Conservation (phyloP, 2,329 filamentous ascomycete genomes). For the Paecilomyces dactylethromorphus region DNA sequence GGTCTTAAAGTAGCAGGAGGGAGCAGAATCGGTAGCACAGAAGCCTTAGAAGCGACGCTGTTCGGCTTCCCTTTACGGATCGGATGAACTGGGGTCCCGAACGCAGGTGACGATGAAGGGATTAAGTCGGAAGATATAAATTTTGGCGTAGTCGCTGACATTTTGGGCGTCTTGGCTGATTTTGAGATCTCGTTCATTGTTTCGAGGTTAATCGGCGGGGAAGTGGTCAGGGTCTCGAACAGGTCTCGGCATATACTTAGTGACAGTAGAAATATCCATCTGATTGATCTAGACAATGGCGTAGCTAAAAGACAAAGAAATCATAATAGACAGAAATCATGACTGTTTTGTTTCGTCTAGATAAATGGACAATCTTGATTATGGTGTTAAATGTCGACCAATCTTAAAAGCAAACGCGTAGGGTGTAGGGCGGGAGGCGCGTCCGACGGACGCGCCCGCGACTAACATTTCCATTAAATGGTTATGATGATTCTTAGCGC, state of each 20-base stretch:
- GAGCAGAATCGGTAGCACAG: conserved; percentile 81
- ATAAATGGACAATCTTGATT: background rate
- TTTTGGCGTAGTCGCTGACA: conserved; percentile 8
- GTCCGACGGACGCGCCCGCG: conserved; percentile 13
- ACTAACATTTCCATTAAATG: conserved; percentile 5
- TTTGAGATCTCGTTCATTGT: conserved; percentile 18
- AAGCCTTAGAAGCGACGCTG: conserved; percentile 48
- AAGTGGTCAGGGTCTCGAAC: background rate
- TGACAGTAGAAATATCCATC: background rate
- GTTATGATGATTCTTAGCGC: conserved; percentile 3
- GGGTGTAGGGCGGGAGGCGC: conserved; percentile 6
- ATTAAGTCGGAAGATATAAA: conserved; percentile 49
- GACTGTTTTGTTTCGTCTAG: background rate
- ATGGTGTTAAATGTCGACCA: background rate
- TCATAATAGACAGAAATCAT: background rate
- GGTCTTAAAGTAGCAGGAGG: conserved; percentile 81
- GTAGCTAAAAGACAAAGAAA: background rate
- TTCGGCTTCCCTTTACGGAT: conserved; percentile 42
- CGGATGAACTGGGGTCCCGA: conserved; percentile 78
- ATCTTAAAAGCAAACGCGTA: conserved; percentile 1
- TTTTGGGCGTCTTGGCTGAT: conserved; percentile 13
- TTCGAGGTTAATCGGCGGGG: conserved; percentile 2
- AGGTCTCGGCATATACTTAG: background rate
- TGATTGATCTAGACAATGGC: background rate
- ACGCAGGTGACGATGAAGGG: conserved; percentile 84